Conservation (phyloP, 129 eudicot species). For the Flaveria sonorensis region DNA sequence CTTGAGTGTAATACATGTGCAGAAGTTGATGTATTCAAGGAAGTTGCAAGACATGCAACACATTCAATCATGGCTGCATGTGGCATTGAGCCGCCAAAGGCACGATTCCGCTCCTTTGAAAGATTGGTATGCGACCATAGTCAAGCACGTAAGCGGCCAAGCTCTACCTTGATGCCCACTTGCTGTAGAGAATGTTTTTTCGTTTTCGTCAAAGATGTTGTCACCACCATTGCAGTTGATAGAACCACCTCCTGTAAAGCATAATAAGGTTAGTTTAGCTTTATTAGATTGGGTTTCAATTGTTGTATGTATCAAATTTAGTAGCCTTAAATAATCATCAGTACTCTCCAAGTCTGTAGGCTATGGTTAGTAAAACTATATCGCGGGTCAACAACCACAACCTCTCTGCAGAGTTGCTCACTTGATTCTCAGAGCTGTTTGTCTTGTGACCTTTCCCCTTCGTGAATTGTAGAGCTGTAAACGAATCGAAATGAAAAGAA, state of each 20-base stretch:
- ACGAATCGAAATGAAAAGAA: too few species aligned
- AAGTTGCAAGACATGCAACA: slow-evolving; percentile 77
- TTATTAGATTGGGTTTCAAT: background rate
- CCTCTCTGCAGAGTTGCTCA: too few species aligned
- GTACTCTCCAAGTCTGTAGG: too few species aligned
- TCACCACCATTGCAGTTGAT: slow-evolving; percentile 49
- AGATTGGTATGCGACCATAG: slow-evolving; percentile 53
- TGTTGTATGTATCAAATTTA: too few species aligned
- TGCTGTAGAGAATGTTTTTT: slow-evolving; percentile 85
- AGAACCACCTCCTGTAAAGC: slow-evolving; percentile 14
- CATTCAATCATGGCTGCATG: slow-evolving; percentile 83
- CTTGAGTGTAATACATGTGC: slow-evolving; percentile 31
- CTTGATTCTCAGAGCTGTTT: too few species aligned
- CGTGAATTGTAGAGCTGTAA: too few species aligned
- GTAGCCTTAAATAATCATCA: too few species aligned
- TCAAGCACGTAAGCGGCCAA: slow-evolving; percentile 37
- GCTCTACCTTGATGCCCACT: slow-evolving; percentile 63
- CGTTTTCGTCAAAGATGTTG: slow-evolving; percentile 68
- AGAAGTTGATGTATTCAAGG: slow-evolving; percentile 70
- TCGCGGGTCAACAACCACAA: too few species aligned
- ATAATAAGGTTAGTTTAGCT: slow-evolving; percentile 23
- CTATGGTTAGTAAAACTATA: too few species aligned
- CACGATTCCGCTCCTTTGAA: slow-evolving; percentile 39
- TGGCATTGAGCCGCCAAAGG: slow-evolving; percentile 55
- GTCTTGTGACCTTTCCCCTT: too few species aligned